Evolutionary conservation across 441 rosid species (phyloP).

Genomic region (Metrosideros polymorpha): DNA sequence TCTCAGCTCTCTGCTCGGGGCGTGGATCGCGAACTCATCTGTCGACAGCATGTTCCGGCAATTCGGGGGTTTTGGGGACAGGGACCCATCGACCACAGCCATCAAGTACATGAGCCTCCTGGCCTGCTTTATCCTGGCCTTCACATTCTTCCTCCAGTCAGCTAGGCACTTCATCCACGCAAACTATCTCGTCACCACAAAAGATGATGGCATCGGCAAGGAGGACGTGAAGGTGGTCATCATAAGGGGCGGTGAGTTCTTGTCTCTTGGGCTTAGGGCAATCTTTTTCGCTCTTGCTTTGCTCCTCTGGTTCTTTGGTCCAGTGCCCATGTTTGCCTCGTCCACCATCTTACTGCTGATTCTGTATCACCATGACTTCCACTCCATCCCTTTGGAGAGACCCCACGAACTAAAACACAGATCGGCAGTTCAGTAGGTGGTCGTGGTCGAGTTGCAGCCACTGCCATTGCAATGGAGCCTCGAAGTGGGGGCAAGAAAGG

Average conservation of each 20-base stretch:
- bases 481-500: background rate
- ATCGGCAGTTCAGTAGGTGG: background rate
- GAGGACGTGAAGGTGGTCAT: conserved; percentile 27
- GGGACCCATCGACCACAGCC: background rate
- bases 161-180: conserved; percentile 47
- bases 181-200: conserved; percentile 48
- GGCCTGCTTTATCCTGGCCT: background rate
- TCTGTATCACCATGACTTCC: conserved; percentile 40
- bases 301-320: conserved; percentile 75
- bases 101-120: background rate
- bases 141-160: conserved; percentile 5
- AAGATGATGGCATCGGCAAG: conserved; percentile 23
- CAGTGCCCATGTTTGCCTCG: conserved; percentile 52
- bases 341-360: conserved; percentile 39
- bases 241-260: conserved; percentile 55
- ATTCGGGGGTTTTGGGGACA: background rate
- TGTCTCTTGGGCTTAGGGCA: conserved; percentile 55
- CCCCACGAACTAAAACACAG: background rate
- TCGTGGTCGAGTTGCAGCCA: conserved; percentile 2
- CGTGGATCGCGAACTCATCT: background rate
- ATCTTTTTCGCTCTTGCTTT: conserved; percentile 58
- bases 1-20: conserved; percentile 3
- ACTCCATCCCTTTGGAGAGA: conserved; percentile 30
- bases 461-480: background rate
- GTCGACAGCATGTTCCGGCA: background rate